Base-by-base conservation (phyloP, 305 asterid genomes). In the Fraxinus latifolia region DNA sequence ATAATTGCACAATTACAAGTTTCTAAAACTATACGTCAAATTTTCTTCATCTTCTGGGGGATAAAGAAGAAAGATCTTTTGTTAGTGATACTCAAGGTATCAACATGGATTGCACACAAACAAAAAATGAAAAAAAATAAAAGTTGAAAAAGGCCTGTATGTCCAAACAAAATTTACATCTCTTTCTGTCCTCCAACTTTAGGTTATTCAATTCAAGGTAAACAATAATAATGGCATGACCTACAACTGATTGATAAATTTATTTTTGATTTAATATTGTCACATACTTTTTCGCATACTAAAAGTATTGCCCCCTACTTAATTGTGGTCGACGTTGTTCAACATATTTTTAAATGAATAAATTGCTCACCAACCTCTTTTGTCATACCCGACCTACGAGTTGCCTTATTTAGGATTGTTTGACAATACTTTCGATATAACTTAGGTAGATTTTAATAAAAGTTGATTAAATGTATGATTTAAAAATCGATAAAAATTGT, bases 51-150 rank as follows among this genome's bases (percentile, higher is more conserved):
- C 42, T 32, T 8, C 9, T 81, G 33, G 1, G 60, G 75, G 60
- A 33, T 1, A 80, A 80, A 76, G 77, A 86, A 67, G 76, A 77
- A 85, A 65, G 34, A 12, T 65, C 75, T 83, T 81, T 86, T 79
- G 83, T 29, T 34, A 72, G 67, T 23, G 37, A 44, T 79, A 87
- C 88, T 87, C 88, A 83, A 87, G 82, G 88, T 79, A 87, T 85
- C 86, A 73, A 65, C 42, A 62, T 1, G 5, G 47, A 3, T 65
- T 76, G 60, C 29, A 74, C 17, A 36, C 27, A 29, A 17, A 68
- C 60, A 42, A 74, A 68, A 79, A n/a, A 12, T 12, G 1, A n/a
- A 33, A 8, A 8, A 42, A 44, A 65, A 68, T 4, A 8, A 25
- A 21, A 36, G 58, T 47, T 3, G 33, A 84, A 73, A 4, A 23